Evolutionary conservation across 148 eudicot species (phyloP), one percentile per base, ranked within the genome.

Genomic region (Diospyros kaki): DNA sequence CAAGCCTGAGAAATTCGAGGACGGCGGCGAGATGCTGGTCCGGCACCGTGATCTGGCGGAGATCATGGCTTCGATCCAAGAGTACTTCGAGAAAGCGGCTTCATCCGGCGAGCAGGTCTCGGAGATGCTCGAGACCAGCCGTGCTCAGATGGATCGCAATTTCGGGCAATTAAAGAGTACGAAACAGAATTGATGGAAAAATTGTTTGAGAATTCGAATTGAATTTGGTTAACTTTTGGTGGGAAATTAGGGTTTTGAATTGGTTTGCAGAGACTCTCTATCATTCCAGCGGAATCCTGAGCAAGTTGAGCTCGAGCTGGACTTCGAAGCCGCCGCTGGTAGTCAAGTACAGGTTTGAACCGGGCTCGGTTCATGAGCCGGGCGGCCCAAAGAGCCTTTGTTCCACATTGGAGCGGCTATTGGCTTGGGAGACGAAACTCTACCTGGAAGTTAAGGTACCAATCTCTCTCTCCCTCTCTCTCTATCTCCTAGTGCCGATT

Each of bases 381-480:
- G 91, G 90, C 28, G 89, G 90, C 68, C 73, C 89, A 3, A 89
- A 90, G 87, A 93, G 99, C 82, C 84, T 95, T 15, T 90, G 91
- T 77, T 92, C 97, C 40, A 92, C 99, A 72, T 75, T 95, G 78
- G 99, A 95, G 70, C 84, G 97, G 64, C 94, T 95, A 64, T 82
- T 95, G 85, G 99, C 99, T 58, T 95, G 99, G 99, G 99, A 95
- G 78, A 95, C 89, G 86, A 95, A 95, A 78, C 93, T 95, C 65
- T 95, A 92, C 75, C 87, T 89, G 78, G 99, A 95, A 91, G 96
- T 95, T 17, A 95, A 95, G 99, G 99, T 95, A 80, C 69, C 76
- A 17, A 12, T 14, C 59, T 70, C 61, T 40, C 17, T 28, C 28
- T 28, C 28, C 0, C 28, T 28, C 28, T 28, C 28, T 28, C 28